These are phyloP conservation scores for Candida schatavii DNA, from an alignment of 805 yeast genomes.

Conservation along the genomic window DNA sequence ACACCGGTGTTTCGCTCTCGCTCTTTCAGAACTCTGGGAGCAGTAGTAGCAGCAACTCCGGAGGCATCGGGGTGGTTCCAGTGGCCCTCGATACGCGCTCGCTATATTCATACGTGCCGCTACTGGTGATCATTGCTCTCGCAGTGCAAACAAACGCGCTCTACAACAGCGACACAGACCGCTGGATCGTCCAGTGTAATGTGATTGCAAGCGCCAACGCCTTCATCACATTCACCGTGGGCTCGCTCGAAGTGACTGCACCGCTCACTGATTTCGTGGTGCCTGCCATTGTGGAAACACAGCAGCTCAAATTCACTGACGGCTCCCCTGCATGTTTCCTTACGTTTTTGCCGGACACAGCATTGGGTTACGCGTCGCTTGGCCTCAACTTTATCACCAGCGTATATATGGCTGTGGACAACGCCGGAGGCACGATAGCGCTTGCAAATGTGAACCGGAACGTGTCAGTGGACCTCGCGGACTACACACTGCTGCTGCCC, in stretches of 20 bases:
- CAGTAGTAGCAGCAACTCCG: constrained; percentile 16
- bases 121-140: constrained; percentile 52
- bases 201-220: constrained; percentile 46
- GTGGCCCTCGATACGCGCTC: constrained; percentile 59
- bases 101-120: constrained; percentile 50
- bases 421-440: constrained; percentile 54
- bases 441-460: constrained; percentile 46
- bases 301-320: constrained; percentile 44
- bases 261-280: constrained; percentile 49
- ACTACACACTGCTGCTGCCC: constrained; percentile 5
- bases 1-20: constrained; percentile 29
- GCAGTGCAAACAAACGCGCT: constrained; percentile 71
- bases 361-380: constrained; percentile 49
- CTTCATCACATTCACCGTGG: constrained; percentile 50
- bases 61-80: no score
- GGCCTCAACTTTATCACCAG: constrained; percentile 58
- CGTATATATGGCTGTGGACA: constrained; percentile 61
- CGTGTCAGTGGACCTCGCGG: constrained; percentile 9
- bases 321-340: constrained; percentile 60
- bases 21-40: constrained; percentile 5
- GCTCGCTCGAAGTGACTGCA: constrained; percentile 46
- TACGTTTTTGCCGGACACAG: constrained; percentile 46
- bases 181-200: constrained; percentile 66
- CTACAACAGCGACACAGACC: constrained; percentile 42
- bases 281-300: constrained; percentile 33